phyloP scores from a whole-genome alignment of 306 rosid species.

The Sicyos edulis region DNA sequence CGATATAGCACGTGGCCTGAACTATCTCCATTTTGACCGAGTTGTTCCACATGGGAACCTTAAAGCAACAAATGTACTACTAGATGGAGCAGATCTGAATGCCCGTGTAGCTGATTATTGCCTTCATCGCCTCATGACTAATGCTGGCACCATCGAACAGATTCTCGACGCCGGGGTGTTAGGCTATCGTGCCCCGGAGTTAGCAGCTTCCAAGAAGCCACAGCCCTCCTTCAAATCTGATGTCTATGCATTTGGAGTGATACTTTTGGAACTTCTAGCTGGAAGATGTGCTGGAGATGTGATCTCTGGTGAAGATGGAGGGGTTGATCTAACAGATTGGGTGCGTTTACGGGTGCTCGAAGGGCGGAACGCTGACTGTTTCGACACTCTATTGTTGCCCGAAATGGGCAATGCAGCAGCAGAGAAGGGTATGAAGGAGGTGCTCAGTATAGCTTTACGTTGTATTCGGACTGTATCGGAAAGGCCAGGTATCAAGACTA shows the following conservation, averaged over 20 bases:
- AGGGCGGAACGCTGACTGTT: conserved; percentile 81
- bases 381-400: conserved; percentile 52
- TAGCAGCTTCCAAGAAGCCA: conserved; percentile 93
- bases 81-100: conserved; percentile 82
- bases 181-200: conserved; percentile 92
- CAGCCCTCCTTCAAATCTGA: conserved; percentile 94
- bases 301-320: conserved; percentile 72
- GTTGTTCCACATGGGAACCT: conserved; percentile 96
- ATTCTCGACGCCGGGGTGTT: conserved; percentile 91
- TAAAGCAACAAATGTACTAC: conserved; percentile 77
- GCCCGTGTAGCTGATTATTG: conserved; percentile 93
- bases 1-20: conserved; percentile 96
- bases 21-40: conserved; percentile 99
- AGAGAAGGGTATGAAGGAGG: conserved; percentile 91
- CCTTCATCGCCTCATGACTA: conserved; percentile 98
- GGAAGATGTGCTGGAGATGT: conserved; percentile 99
- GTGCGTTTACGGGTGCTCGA: conserved; percentile 65
- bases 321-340: conserved; percentile 89
- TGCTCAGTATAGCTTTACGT: conserved; percentile 69
- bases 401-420: conserved; percentile 57
- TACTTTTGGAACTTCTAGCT: conserved; percentile 72
- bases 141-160: conserved; percentile 87
- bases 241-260: conserved; percentile 91
- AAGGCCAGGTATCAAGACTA: conserved; percentile 88
- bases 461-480: conserved; percentile 74